Base-by-base conservation (phyloP, 192 early-diverging fungal species). In the Backusella tuberculispora region DNA sequence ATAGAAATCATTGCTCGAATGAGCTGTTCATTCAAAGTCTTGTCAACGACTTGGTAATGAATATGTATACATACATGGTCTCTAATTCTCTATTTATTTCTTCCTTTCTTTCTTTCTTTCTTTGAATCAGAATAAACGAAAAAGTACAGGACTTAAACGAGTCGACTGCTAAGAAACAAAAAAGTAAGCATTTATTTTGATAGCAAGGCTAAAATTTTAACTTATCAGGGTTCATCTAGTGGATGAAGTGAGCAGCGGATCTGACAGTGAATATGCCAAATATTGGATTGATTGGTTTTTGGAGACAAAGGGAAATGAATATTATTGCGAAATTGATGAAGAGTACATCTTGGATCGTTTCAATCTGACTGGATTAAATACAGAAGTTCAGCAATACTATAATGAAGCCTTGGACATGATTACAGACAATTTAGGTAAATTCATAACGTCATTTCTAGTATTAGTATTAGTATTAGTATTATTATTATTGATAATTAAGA, bases 211-310 rank as follows among this genome's bases (percentile, higher is more conserved):
- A 9, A 19, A 41, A 12, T 68, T 12, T 43, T 68, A 41, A 42
- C 42, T 68, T 26, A 42, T 68, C 5, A 42, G 21, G 45, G 17
- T 46, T 46, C 14, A 34, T 37, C 70, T 74, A 81, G 83, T 88
- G 85, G 86, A 88, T 50, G 86, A 88, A 63, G 79, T 82, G 67
- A 84, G 83, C 45, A 88, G 83, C 46, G 85, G 83, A 56, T 86
- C 85, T 37, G 86, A 88, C 60, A 84, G 83, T 72, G 86, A 88
- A 74, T 88, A 88, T 50, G 81, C 85, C 47, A 88, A 86, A 82
- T 92, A 93, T 83, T 98, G 96, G 96, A 88, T 96, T 47, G 96
- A 98, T 81, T 95, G 94, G 94, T 98, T 98, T 80, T 89, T 92
- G 74, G 87, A 86, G 38, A 87, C 90, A 43, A 94, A 93, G 69